Conservation (phyloP, 257 asterid species). For the Solanum medicagineum region DNA sequence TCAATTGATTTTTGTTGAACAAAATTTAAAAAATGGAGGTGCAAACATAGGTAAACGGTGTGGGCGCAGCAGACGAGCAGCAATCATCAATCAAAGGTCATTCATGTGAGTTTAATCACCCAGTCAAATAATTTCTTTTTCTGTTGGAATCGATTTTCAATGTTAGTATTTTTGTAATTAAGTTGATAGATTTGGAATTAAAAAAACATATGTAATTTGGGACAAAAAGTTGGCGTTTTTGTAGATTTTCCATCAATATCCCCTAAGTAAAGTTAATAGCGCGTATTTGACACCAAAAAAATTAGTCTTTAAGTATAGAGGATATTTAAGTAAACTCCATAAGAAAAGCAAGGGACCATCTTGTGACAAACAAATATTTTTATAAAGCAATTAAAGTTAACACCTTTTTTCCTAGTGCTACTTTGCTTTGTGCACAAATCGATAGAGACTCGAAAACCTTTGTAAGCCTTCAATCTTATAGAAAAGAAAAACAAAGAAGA, state of each 20-base stretch:
- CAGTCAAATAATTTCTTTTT: too few relatives aligned
- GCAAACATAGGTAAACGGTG: too few relatives aligned
- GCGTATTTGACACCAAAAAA: neutral
- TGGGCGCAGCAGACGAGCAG: too few relatives aligned
- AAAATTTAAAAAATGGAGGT: too few relatives aligned
- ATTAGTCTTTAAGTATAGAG: neutral
- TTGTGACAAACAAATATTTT: slow-evolving; percentile 13
- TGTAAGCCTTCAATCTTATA: neutral
- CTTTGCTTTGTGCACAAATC: slow-evolving; percentile 27
- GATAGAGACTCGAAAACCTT: slow-evolving; percentile 15
- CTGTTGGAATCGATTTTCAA: too few relatives aligned
- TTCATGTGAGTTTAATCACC: too few relatives aligned
- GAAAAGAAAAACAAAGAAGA: slow-evolving; percentile 16
- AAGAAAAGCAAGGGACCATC: slow-evolving; percentile 4
- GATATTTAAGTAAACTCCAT: slow-evolving; percentile 11
- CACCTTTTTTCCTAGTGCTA: slow-evolving; percentile 25
- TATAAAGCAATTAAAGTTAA: slow-evolving; percentile 43
- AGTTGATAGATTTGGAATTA: too few relatives aligned
- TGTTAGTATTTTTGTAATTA: too few relatives aligned
- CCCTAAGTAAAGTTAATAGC: neutral
- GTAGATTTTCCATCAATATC: neutral
- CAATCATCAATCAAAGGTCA: too few relatives aligned
- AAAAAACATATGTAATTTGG: too few relatives aligned
- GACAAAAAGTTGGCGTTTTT: too few relatives aligned
- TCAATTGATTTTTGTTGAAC: too few relatives aligned